These are phyloP conservation scores for Aspergillus sp. DNA, from an alignment of 2,329 filamentous ascomycete genomes.

Conservation along the genomic window DNA sequence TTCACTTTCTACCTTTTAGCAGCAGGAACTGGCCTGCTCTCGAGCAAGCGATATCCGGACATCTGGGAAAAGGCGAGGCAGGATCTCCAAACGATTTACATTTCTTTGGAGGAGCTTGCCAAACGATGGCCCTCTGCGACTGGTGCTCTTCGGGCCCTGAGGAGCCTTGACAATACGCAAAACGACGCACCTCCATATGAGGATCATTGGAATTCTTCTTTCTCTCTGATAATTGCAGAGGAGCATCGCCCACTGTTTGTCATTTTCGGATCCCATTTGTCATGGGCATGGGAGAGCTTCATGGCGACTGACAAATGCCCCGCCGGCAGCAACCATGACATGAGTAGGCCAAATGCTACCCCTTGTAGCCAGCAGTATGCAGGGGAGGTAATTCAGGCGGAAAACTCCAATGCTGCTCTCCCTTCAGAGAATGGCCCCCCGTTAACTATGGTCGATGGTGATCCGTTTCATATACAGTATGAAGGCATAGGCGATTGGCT, in stretches of 20 bases:
- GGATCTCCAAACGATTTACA: slow-evolving; percentile 22
- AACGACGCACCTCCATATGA: slow-evolving; percentile 6
- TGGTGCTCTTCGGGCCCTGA: slow-evolving; percentile 22
- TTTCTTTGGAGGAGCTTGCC: slow-evolving; percentile 24
- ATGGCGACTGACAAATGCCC: slow-evolving; percentile 8
- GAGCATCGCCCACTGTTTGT: slow-evolving; percentile 24
- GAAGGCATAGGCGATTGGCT: slow-evolving; percentile 30
- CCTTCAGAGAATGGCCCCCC: background rate
- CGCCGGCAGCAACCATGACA: background rate
- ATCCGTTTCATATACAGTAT: slow-evolving; percentile 23
- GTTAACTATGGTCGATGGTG: slow-evolving; percentile 9
- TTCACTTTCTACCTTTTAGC: slow-evolving; percentile 45
- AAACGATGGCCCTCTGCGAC: slow-evolving; percentile 30
- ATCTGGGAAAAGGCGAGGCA: slow-evolving; percentile 19
- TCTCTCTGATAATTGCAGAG: background rate
- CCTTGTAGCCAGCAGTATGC: too few relatives aligned
- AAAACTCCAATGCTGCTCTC: too few relatives aligned
- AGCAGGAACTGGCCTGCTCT: slow-evolving; percentile 38
- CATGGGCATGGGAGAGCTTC: slow-evolving; percentile 23
- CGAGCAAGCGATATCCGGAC: slow-evolving; percentile 28
- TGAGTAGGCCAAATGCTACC: too few relatives aligned
- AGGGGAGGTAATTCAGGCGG: too few relatives aligned
- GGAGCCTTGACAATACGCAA: slow-evolving; percentile 23
- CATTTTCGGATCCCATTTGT: slow-evolving; percentile 23
- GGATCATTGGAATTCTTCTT: background rate